Percentiles rank a stretch among this genome's conserved stretches.
Evolutionary conservation across 75 land plant species (phyloP).

Genomic region (Pinus tabuliformis): DNA sequence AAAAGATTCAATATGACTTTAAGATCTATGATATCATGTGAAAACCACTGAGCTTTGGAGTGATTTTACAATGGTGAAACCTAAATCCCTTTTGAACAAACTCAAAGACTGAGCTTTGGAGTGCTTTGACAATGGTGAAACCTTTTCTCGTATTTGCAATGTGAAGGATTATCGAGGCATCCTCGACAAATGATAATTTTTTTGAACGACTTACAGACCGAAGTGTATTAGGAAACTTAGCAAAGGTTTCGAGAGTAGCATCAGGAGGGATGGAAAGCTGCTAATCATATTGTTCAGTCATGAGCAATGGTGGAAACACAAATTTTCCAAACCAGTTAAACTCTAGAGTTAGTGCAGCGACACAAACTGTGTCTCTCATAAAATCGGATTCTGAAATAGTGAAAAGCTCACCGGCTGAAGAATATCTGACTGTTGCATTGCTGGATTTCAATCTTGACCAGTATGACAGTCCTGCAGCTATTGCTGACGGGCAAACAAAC

Average conservation of each 20-base stretch:
- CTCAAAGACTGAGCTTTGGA: too few relatives aligned
- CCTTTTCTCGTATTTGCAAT: too few relatives aligned
- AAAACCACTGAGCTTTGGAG: too few relatives aligned
- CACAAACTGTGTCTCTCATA: conserved; percentile 23
- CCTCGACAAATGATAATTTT: too few relatives aligned
- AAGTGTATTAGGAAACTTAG: too few relatives aligned
- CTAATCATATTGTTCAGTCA: neutral
- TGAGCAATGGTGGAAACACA: neutral
- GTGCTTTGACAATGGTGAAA: too few relatives aligned
- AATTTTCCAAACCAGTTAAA: neutral
- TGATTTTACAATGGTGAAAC: too few relatives aligned
- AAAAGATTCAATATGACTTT: too few relatives aligned
- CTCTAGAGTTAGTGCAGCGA: conserved; percentile 1
- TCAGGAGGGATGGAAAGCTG: neutral
- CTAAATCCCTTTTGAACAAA: too few relatives aligned
- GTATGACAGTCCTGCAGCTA: conserved; percentile 36
- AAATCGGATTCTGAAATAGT: conserved; percentile 25
- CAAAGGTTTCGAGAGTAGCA: neutral
- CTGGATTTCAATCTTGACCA: conserved; percentile 52
- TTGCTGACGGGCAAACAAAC: conserved; percentile 49
- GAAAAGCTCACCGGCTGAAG: conserved; percentile 48
- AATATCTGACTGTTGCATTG: conserved; percentile 39
- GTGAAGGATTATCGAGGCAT: too few relatives aligned
- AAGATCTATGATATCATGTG: too few relatives aligned
- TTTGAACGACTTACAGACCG: too few relatives aligned